A percentile compares a stretch with the other conserved stretches of the same genome.
Evolutionary conservation across 2,329 filamentous ascomycete genomes (phyloP).

Genomic region (Ophiocordyceps camponoti-leonardi): DNA sequence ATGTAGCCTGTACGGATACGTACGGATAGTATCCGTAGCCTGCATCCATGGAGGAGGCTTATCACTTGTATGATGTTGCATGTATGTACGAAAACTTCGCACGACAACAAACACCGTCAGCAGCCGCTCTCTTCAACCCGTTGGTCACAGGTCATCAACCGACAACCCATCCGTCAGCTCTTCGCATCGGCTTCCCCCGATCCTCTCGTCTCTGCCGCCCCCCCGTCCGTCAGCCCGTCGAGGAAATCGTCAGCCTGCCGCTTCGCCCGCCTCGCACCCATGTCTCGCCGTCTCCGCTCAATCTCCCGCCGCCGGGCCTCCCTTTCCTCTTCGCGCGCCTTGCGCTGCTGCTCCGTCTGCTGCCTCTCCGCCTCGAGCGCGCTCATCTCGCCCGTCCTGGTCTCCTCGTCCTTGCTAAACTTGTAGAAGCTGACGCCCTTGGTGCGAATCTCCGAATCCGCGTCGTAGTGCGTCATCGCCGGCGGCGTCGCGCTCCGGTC

Average conservation of each 20-base stretch:
- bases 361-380: constrained; percentile 47
- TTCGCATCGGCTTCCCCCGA: too few relatives aligned
- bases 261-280: constrained; percentile 43
- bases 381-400: constrained; percentile 55
- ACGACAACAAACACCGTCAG: too few relatives aligned
- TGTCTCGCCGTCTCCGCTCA: constrained; percentile 43
- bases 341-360: constrained; percentile 48
- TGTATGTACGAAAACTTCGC: too few relatives aligned
- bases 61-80: too few relatives aligned
- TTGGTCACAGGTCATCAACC: neutral
- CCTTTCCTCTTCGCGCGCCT: constrained; percentile 36
- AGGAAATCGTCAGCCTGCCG: constrained; percentile 60
- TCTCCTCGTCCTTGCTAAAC: constrained; percentile 62
- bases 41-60: too few relatives aligned
- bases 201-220: neutral
- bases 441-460: constrained; percentile 62
- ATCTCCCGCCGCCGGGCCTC: constrained; percentile 43
- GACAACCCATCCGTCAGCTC: neutral
- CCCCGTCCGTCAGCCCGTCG: constrained; percentile 27
- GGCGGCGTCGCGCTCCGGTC: constrained; percentile 71
- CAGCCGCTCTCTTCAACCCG: neutral
- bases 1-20: neutral
- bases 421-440: constrained; percentile 87
- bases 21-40: neutral
- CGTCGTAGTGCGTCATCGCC: constrained; percentile 70